Evolutionary conservation across 2,329 filamentous ascomycete genomes (phyloP), one percentile per base, ranked within the genome.

Genomic region (Diaporthe amygdali): DNA sequence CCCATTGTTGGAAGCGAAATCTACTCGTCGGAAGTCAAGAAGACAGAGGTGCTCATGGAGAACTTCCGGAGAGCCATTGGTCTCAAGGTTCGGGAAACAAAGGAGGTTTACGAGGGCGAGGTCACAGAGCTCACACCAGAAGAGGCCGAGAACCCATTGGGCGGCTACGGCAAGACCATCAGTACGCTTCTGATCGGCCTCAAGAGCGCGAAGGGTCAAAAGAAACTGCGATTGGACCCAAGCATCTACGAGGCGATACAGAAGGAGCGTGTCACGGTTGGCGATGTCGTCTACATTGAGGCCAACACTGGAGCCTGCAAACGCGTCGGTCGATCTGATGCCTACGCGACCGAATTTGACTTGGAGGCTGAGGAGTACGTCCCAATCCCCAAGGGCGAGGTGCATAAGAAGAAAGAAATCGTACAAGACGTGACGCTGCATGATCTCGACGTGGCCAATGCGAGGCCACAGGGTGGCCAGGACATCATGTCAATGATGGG

Each of bases 401-500:
- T 99, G 68, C 96, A 98, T 87, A 99, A 99, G 90, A 98, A 98
- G 91, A 99, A 99, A 87, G 96, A 99, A 84, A 97, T 99, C 76
- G 96, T 99, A 44, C 96, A 99, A 82, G 96, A 99, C 79, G 96
- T 99, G 74, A 98, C 96, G 55, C 88, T 99, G 74, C 96, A 99
- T 82, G 96, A 99, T 80, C 87, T 99, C 70, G 96, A 99, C 79
- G 93, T 98, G 74, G 96, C 96, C 75, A 99, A 99, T 79, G 93
- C 96, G 17, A 88, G 96, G 78, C 96, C 96, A 5, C 95, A 98
- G 85, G 96, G 96, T 67, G 96, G 96, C 54, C 96, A 99, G 86
- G 96, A 99, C 82, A 97, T 99, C 76, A 98, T 99, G 95, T 98
- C 95, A 86, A 98, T 99, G 96, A 98, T 99, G 96, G 96, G 96